Base-by-base conservation (phyloP, 495 filamentous ascomycete species). In the Tuber melanosporum region DNA sequence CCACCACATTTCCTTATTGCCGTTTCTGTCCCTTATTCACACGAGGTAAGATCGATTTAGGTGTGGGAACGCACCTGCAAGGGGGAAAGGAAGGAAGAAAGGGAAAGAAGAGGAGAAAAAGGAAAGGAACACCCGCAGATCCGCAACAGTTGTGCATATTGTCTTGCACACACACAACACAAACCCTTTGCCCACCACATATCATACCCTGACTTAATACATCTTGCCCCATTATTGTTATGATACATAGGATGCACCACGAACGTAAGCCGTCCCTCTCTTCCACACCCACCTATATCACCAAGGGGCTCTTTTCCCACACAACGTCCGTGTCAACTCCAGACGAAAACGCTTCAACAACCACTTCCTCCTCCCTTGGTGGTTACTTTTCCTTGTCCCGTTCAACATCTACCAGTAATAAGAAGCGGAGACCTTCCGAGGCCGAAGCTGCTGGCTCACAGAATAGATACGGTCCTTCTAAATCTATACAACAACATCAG, bases 361-460 rank as follows among this genome's bases (percentile, higher is more conserved):
- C 44, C 20, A 72, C 79, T 44, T 82, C 81, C 19, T 79, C 81
- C 19, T 80, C 81, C 14, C 76, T 83, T 41, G 81, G 80, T 22
- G 77, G 80, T 14, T 83, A 83, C 72, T 83, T 83, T 66, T 82
- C 80, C 10, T 76, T 83, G 36, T 80, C 81, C 19, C 81, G 80
- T 6, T 80, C 77, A 32, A 46, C 77, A 66, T 80, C 78, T 41
- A 66, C 57, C 12, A 12, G 57, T 36, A 76, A 73, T 72, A 80
- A 80, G 78, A 80, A 80, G 57, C 73, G 78, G 62, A 73, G 78
- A 20, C 78, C 78, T 32, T 80, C 78, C 14, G 77, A 42, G 26
- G 77, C 74, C 19, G 78, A 79, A 39, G n/a, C 26, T 12, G 43
- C 78, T 19, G 14, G 57, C 32, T 66, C 57, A 66, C 57, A 36